Conservation (phyloP, 2,329 filamentous ascomycete genomes). For the Fusarium sp. region DNA sequence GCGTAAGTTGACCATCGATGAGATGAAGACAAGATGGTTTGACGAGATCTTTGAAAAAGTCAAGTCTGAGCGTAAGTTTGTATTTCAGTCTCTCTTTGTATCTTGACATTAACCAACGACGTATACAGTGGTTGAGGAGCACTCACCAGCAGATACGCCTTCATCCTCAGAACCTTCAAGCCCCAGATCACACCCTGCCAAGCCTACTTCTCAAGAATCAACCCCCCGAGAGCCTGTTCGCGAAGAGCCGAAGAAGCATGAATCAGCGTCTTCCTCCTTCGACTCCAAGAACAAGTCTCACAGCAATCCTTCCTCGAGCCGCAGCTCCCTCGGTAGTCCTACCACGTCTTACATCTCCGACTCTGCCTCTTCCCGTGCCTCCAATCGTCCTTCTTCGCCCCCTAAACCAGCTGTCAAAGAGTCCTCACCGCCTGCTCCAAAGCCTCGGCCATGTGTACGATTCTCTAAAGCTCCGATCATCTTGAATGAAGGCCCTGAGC, state of each 20-base stretch:
- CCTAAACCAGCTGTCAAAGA: conserved; percentile 9
- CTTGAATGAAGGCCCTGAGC: conserved; percentile 32
- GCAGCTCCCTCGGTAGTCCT: conserved; percentile 23
- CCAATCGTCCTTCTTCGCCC: conserved; percentile 15
- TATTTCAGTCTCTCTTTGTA: neutral
- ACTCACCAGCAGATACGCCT: conserved; percentile 28
- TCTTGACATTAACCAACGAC: neutral
- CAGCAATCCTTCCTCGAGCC: conserved; percentile 1
- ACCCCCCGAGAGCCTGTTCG: conserved; percentile 34
- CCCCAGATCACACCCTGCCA: conserved; percentile 25
- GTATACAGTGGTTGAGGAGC: conserved; percentile 37
- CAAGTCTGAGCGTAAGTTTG: conserved; percentile 41
- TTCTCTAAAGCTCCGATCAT: conserved; percentile 47
- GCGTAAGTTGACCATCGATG: conserved; percentile 38
- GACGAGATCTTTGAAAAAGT: conserved; percentile 43
- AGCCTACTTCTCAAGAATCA: conserved; percentile 1
- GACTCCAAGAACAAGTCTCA: neutral
- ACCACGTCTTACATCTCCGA: conserved; percentile 37
- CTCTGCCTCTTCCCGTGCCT: conserved; percentile 24
- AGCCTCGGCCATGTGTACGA: conserved; percentile 44
- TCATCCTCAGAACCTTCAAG: conserved; percentile 36
- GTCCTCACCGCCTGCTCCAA: conserved; percentile 21
- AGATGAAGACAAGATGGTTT: conserved; percentile 42
- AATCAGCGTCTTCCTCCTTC: neutral
- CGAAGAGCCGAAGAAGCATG: conserved; percentile 27